Base-by-base conservation (phyloP, 2,329 filamentous ascomycete genomes). In the Ceratocystis variospora region DNA sequence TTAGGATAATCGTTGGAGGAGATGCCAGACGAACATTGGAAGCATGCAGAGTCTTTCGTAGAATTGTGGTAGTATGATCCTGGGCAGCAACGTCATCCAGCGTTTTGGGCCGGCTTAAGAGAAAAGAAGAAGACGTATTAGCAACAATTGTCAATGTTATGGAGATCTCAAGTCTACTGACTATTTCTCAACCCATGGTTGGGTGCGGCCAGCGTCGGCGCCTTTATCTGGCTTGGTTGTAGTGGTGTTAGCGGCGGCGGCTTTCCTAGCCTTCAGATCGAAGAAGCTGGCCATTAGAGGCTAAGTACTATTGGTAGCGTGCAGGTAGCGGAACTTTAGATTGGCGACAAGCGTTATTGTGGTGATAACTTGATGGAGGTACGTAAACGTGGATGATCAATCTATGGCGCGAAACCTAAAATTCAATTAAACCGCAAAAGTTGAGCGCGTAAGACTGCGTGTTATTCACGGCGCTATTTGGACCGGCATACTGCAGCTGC, bases 101-200 rank as follows among this genome's bases (percentile, higher is more conserved):
- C 10, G 87, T 91, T 77, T 95, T 96, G 33, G 94, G 95, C 57
- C 94, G 92, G 75, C 93, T 97, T 70, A 8, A 10, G 19, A 48
- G 22, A 53, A 53, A 28, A 53, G 22, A 46, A 44, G 22, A 46
- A n/a, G 22, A 25, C 12, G 25, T 17, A n/a, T 66, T 50, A 68
- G 65, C 31, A 59, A 73, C 68, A 65, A 65, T 4, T 41, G 37
- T 41, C 10, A 41, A 41, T 15, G 37, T 41, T 41, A 41, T 5
- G 37, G 37, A 53, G 28, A 31, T 17, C 12, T 5, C 46, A n/a
- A 22, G 37, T 19, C 62, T 41, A 68, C 82, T 69, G 80, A 96
- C 93, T 96, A 97, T 89, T 97, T 97, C 79, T 97, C 94, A 64
- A 97, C 93, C 94, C 94, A 99, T 72, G 94, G 94, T 73, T 96